A percentile compares a stretch with the other conserved stretches of the same genome.
phyloP scores from a whole-genome alignment of 2,329 filamentous ascomycete species.

The Pseudogymnoascus sp. region DNA sequence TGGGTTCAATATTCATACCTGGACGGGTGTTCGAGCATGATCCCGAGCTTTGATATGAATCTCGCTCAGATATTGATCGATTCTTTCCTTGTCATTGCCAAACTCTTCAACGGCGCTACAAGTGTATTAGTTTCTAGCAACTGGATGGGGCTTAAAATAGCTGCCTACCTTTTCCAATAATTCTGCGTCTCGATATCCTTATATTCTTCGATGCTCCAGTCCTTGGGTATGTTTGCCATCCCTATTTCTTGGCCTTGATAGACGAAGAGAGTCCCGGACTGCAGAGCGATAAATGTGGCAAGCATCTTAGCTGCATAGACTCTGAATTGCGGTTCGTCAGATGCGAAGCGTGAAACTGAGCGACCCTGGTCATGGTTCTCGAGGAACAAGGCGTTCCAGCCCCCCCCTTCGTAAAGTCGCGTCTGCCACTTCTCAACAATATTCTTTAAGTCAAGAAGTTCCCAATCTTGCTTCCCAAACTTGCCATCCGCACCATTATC shows the following conservation, averaged over 20 bases:
- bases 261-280: constrained; percentile 48
- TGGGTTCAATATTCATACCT: constrained; percentile 10
- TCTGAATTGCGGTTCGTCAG: constrained; percentile 36
- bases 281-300: constrained; percentile 39
- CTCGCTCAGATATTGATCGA: constrained; percentile 35
- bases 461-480: constrained; percentile 35
- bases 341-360: constrained; percentile 39
- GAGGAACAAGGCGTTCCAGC: constrained; percentile 49
- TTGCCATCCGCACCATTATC: constrained; percentile 39
- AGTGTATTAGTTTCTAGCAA: constrained; percentile 4
- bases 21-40: constrained; percentile 61
- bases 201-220: constrained; percentile 58
- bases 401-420: constrained; percentile 42
- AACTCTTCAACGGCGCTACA: constrained; percentile 26
- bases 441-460: constrained; percentile 33
- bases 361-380: constrained; percentile 51
- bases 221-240: constrained; percentile 45
- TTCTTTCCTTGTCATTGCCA: constrained; percentile 31
- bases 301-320: constrained; percentile 43
- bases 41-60: constrained; percentile 55
- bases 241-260: constrained; percentile 55
- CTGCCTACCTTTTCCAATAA: constrained; percentile 34
- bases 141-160: constrained; percentile 17
- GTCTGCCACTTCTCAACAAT: constrained; percentile 43
- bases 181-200: constrained; percentile 55